Evolutionary conservation across 2,329 filamentous ascomycete genomes (phyloP).

Genomic region (Colletotrichum sp.): DNA sequence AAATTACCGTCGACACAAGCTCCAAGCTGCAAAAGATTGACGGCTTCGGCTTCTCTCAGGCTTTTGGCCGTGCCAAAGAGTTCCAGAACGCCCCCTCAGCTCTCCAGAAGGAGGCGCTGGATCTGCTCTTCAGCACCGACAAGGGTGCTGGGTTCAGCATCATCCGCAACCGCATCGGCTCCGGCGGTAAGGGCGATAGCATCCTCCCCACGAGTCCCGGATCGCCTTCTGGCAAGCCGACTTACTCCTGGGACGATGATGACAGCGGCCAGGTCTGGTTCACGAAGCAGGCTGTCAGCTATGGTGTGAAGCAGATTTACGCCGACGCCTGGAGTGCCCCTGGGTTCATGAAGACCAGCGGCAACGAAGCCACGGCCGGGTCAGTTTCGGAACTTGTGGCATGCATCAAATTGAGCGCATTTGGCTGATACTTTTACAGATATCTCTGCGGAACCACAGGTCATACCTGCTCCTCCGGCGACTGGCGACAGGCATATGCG

Average conservation of each 20-base stretch:
- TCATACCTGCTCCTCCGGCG: slow-evolving; percentile 41
- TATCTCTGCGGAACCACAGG: slow-evolving; percentile 45
- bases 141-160: slow-evolving; percentile 55
- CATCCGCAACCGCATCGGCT: slow-evolving; percentile 54
- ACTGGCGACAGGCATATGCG: slow-evolving; percentile 55
- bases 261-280: slow-evolving; percentile 58
- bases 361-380: slow-evolving; percentile 32
- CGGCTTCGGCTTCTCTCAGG: slow-evolving; percentile 54
- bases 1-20: slow-evolving; percentile 31
- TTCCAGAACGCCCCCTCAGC: slow-evolving; percentile 37
- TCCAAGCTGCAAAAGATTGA: slow-evolving; percentile 43
- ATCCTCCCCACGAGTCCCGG: slow-evolving; percentile 52
- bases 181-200: slow-evolving; percentile 33
- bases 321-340: slow-evolving; percentile 53
- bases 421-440: neutral
- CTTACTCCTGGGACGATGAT: slow-evolving; percentile 51
- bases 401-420: neutral
- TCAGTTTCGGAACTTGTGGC: neutral
- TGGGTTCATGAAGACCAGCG: slow-evolving; percentile 53
- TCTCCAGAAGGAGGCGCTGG: slow-evolving; percentile 41
- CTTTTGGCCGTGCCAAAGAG: slow-evolving; percentile 48
- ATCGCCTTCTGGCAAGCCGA: slow-evolving; percentile 40
- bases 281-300: slow-evolving; percentile 49
- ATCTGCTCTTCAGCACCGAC: slow-evolving; percentile 49
- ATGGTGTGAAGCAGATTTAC: slow-evolving; percentile 43